Conservation (phyloP, 768 basidiomycete genomes). For the Mycena pura region DNA sequence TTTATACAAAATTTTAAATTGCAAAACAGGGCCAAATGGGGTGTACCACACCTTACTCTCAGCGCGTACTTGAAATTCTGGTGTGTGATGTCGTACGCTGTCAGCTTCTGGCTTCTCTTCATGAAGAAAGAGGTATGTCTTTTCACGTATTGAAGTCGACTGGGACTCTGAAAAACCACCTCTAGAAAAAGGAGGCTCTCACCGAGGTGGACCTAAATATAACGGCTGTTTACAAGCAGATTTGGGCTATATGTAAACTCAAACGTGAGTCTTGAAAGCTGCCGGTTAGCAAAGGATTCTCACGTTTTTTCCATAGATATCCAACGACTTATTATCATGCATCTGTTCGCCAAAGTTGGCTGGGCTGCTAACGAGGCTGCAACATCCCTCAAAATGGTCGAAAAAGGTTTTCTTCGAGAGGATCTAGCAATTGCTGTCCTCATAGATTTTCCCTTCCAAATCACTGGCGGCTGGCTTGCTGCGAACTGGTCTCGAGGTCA, state of each 20-base stretch:
- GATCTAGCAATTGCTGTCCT: slow-evolving; percentile 95
- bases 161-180: neutral
- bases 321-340: slow-evolving; percentile 84
- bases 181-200: slow-evolving; percentile 74
- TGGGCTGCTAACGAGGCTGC: slow-evolving; percentile 94
- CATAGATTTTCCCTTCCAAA: slow-evolving; percentile 98
- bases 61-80: slow-evolving; percentile 88
- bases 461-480: slow-evolving; percentile 91
- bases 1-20: neutral
- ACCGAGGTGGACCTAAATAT: slow-evolving; percentile 90
- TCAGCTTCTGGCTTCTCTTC: slow-evolving; percentile 88
- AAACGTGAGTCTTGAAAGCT: slow-evolving; percentile 62
- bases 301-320: slow-evolving; percentile 73
- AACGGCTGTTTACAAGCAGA: slow-evolving; percentile 87
- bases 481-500: slow-evolving; percentile 90
- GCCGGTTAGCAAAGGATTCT: neutral
- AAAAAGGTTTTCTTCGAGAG: slow-evolving; percentile 95
- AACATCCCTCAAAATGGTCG: slow-evolving; percentile 91
- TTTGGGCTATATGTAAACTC: slow-evolving; percentile 92
- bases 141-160: neutral
- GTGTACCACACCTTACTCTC: slow-evolving; percentile 73
- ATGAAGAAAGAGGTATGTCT: slow-evolving; percentile 85
- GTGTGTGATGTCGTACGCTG: slow-evolving; percentile 76
- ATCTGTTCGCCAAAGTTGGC: slow-evolving; percentile 92
- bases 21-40: slow-evolving; percentile 70